Conservation (phyloP, 495 filamentous ascomycete species). For the Tuber calosporum region DNA sequence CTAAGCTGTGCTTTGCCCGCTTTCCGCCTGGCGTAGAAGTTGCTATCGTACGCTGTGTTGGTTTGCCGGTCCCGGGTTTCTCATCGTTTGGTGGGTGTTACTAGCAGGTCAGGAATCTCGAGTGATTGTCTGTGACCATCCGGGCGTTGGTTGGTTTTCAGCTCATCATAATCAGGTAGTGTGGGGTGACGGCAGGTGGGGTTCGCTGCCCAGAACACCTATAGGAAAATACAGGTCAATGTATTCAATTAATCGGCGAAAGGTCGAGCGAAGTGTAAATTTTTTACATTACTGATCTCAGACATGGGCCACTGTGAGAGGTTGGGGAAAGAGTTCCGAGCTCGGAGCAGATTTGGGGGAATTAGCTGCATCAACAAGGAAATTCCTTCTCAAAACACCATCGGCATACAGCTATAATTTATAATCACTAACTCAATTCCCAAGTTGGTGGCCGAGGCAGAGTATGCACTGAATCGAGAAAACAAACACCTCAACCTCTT, state of each 20-base stretch:
- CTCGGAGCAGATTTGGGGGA: background rate
- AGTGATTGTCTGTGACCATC: background rate
- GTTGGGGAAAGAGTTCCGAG: background rate
- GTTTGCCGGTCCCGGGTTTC: background rate
- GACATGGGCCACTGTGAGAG: background rate
- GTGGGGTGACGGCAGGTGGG: background rate
- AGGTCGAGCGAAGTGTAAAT: background rate
- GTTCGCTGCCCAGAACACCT: background rate
- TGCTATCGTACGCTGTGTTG: background rate
- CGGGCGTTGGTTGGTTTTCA: background rate
- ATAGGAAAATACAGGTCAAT: background rate
- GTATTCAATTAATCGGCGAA: background rate
- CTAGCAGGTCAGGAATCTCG: background rate
- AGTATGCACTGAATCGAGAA: background rate
- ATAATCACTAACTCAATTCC: background rate
- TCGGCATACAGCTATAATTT: background rate
- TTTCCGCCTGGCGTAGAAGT: background rate
- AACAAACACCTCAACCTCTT: background rate
- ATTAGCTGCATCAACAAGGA: background rate
- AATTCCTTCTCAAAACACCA: background rate
- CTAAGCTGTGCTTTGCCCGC: background rate
- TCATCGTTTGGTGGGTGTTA: background rate
- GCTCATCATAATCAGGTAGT: background rate
- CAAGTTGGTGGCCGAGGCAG: background rate
- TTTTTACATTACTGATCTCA: background rate